These are phyloP conservation scores for Globisporangium irregulare DNA, from an alignment of 352 stramenopile genomes.

Conservation along the genomic window DNA sequence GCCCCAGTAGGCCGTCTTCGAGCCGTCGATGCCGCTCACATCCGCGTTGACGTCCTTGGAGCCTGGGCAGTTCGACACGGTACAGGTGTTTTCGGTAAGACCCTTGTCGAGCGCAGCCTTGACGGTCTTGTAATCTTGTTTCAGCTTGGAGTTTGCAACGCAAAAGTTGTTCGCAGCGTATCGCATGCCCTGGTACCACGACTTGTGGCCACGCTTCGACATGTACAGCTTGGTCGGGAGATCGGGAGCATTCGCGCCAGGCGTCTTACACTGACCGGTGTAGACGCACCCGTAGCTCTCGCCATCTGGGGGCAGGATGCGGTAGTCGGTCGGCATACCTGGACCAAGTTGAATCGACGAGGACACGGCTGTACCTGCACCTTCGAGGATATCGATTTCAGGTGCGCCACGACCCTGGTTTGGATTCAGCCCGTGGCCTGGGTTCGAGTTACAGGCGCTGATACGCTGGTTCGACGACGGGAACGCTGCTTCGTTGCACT, in stretches of 20 bases:
- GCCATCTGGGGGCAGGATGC: constrained; percentile 20
- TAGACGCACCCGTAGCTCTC: constrained; percentile 38
- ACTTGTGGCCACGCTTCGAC: constrained; percentile 49
- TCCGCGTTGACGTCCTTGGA: constrained; percentile 58
- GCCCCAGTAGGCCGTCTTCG: constrained; percentile 35
- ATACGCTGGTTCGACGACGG: constrained; percentile 71
- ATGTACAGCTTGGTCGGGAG: constrained; percentile 41
- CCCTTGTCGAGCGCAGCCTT: constrained; percentile 31
- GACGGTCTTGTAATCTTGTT: constrained; percentile 40
- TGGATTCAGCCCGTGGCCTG: constrained; percentile 89
- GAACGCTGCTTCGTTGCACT: constrained; percentile 78
- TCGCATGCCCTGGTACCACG: constrained; percentile 64
- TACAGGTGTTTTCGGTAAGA: constrained; percentile 52
- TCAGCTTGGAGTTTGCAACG: constrained; percentile 9
- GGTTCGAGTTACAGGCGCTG: constrained; percentile 88
- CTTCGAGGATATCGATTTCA: constrained; percentile 96
- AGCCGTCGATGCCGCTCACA: constrained; percentile 33
- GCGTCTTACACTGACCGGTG: constrained; percentile 32
- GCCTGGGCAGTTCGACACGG: constrained; percentile 29
- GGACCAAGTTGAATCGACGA: constrained; percentile 88
- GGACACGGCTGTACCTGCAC: constrained; percentile 75
- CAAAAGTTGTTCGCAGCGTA: constrained; percentile 68
- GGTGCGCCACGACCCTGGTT: constrained; percentile 89
- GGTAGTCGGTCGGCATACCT: constrained; percentile 58
- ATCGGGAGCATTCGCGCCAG: constrained; percentile 40